Conservation (phyloP, 768 basidiomycete genomes). For the Cyathus striatus region DNA sequence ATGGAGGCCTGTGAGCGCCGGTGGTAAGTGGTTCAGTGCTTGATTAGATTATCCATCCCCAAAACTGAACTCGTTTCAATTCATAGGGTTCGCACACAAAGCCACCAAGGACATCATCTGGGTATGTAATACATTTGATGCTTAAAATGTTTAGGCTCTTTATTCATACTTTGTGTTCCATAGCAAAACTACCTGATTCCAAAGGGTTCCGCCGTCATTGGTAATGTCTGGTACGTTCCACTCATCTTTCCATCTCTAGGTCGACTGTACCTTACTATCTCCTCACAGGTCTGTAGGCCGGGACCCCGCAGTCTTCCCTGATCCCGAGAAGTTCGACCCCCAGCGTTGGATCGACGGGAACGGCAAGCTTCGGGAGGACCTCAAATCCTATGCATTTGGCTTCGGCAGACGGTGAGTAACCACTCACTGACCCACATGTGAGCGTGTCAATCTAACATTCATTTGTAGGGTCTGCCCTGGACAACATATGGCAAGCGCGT, state of each 20-base stretch:
- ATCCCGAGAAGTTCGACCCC: slow-evolving; percentile 56
- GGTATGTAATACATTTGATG: slow-evolving; percentile 26
- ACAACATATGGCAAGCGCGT: slow-evolving; percentile 50
- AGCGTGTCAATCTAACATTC: not conserved
- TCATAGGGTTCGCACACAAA: slow-evolving; percentile 53
- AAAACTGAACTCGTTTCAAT: no score
- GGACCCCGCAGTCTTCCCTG: slow-evolving; percentile 51
- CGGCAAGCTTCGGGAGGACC: slow-evolving; percentile 43
- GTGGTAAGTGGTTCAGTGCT: slow-evolving; percentile 24
- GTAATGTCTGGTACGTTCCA: slow-evolving; percentile 48
- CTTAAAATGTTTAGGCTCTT: not conserved
- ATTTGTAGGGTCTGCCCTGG: slow-evolving; percentile 56
- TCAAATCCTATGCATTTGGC: slow-evolving; percentile 50
- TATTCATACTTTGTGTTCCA: not conserved
- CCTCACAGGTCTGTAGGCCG: slow-evolving; percentile 44
- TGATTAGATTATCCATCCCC: not conserved
- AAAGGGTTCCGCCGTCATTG: slow-evolving; percentile 51
- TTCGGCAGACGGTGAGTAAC: slow-evolving; percentile 42
- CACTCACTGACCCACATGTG: slow-evolving; percentile 1
- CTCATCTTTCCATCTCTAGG: not conserved
- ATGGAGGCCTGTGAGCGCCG: slow-evolving; percentile 46
- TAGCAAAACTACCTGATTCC: slow-evolving; percentile 49
- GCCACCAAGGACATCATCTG: slow-evolving; percentile 62
- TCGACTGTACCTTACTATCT: not conserved
- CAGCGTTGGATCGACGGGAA: slow-evolving; percentile 48